Conservation (phyloP, 371 early-diverging fungal species). For the Saksenaea oblongispora region DNA sequence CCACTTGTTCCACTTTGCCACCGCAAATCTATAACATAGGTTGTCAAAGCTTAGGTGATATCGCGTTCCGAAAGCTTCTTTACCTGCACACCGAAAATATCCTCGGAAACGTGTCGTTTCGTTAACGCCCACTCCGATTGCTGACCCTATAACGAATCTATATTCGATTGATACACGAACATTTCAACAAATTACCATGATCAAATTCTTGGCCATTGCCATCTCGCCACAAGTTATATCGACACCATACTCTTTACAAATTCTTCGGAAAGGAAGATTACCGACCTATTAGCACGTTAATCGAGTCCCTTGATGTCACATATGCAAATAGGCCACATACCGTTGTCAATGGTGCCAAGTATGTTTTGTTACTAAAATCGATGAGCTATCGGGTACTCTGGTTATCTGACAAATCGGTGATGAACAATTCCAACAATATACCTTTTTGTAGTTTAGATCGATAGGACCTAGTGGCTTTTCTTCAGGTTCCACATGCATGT, state of each 20-base stretch:
- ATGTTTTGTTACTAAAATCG: conserved; percentile 87
- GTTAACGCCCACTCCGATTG: conserved; percentile 87
- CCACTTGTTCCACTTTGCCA: conserved; percentile 64
- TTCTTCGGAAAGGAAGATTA: conserved; percentile 93
- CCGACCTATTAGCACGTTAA: conserved; percentile 65
- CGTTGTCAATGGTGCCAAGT: conserved; percentile 96
- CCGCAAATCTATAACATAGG: conserved; percentile 55
- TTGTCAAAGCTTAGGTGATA: neutral
- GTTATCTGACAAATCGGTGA: neutral
- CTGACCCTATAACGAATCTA: conserved; percentile 52
- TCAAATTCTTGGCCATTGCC: conserved; percentile 78
- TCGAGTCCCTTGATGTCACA: neutral
- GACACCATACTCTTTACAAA: conserved; percentile 92
- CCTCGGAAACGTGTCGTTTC: conserved; percentile 85
- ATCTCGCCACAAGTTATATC: conserved; percentile 98
- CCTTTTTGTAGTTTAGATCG: conserved; percentile 43
- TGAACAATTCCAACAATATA: neutral
- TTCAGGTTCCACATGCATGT: conserved; percentile 18
- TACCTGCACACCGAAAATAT: conserved; percentile 91
- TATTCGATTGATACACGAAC: neutral
- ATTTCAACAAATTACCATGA: conserved; percentile 38
- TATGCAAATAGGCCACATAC: conserved; percentile 13
- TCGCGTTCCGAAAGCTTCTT: conserved; percentile 8
- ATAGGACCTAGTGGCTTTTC: conserved; percentile 47
- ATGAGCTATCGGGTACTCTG: conserved; percentile 39